Conservation (phyloP, 257 asterid species). For the Solanum dulcamara region DNA sequence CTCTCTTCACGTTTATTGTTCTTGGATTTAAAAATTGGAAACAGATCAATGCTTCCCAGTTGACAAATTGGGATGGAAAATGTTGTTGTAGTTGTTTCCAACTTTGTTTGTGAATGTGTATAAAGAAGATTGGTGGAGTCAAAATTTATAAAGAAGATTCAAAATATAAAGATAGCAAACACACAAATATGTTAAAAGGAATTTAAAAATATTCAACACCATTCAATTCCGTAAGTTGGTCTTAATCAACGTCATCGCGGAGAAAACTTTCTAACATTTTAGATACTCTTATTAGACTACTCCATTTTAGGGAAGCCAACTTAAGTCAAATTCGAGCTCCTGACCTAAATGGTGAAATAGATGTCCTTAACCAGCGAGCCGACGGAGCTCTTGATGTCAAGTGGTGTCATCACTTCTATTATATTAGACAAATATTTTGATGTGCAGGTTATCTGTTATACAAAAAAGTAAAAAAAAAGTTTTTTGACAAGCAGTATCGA, state of each 20-base stretch:
- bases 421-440: not conserved
- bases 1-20: not conserved
- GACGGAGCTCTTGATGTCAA: not conserved
- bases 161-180: not conserved
- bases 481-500: no score
- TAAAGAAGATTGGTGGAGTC: not conserved
- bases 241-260: not conserved
- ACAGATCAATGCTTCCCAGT: not conserved
- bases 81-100: not conserved
- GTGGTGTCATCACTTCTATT: not conserved
- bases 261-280: not conserved
- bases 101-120: not conserved
- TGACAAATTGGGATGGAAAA: not conserved
- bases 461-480: no score
- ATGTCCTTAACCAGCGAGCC: not conserved
- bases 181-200: not conserved
- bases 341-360: not conserved
- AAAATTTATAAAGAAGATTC: not conserved
- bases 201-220: no score
- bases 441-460: not conserved
- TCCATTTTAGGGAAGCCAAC: not conserved
- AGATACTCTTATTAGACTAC: not conserved
- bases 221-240: not conserved
- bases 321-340: not conserved
- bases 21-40: not conserved